These are phyloP conservation scores for Calamus simplicifolius DNA, from an alignment of 176 grass and related monocot genomes.

Conservation along the genomic window DNA sequence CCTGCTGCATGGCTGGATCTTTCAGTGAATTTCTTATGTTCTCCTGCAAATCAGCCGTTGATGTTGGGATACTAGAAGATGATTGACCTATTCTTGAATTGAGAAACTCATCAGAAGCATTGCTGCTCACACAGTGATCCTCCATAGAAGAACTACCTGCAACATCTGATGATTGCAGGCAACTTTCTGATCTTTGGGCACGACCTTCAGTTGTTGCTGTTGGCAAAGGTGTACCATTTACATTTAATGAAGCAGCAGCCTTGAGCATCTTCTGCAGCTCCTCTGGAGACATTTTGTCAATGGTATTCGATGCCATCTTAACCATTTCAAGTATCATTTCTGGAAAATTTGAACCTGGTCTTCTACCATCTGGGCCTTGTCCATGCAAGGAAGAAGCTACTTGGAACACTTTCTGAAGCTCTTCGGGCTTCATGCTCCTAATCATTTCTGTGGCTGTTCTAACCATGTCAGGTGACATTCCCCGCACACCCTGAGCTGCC, in stretches of 20 bases:
- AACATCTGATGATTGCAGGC: conserved; percentile 17
- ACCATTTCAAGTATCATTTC: conserved; percentile 89
- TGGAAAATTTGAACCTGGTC: conserved; percentile 55
- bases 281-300: conserved; percentile 78
- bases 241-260: conserved; percentile 60
- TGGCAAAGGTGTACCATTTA: conserved; percentile 25
- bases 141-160: neutral
- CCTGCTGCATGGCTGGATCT: conserved; percentile 94
- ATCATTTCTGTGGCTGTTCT: conserved; percentile 78
- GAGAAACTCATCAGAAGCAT: conserved; percentile 18
- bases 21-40: conserved; percentile 75
- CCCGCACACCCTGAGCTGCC: conserved; percentile 44
- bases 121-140: conserved; percentile 6
- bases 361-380: conserved; percentile 36
- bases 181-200: conserved; percentile 21
- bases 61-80: conserved; percentile 28
- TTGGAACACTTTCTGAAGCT: conserved; percentile 88
- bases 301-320: conserved; percentile 78
- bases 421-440: conserved; percentile 84
- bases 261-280: conserved; percentile 79
- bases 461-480: conserved; percentile 83
- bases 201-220: conserved; percentile 21
- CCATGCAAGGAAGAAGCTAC: conserved; percentile 64
- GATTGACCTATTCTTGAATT: conserved; percentile 37
- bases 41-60: conserved; percentile 57